Percentiles rank a stretch among this genome's conserved stretches.
phyloP scores from a whole-genome alignment of 176 grass and related monocot genomes.

The Areca catechu region DNA sequence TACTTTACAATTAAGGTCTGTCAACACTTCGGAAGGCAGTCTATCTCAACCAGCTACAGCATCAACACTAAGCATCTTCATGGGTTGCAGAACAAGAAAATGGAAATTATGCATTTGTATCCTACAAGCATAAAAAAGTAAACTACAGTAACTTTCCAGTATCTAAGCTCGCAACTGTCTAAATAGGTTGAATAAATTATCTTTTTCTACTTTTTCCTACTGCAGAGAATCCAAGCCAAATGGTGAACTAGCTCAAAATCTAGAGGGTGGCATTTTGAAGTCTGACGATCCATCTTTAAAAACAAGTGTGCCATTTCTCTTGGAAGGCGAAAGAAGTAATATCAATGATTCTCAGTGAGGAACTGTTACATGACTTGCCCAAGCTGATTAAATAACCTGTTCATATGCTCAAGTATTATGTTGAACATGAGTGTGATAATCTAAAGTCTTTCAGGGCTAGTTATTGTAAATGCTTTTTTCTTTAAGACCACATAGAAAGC shows the following conservation, averaged over 20 bases:
- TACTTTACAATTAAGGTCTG: conserved; percentile 31
- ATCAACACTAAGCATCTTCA: conserved; percentile 31
- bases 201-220: neutral
- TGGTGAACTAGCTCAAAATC: conserved; percentile 27
- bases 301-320: conserved; percentile 16
- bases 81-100: conserved; percentile 26
- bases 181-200: no score
- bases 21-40: conserved; percentile 22
- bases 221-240: conserved; percentile 35
- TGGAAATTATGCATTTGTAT: conserved; percentile 28
- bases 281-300: conserved; percentile 30
- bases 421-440: no score
- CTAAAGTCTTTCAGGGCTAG: no score
- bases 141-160: neutral
- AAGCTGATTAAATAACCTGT: no score
- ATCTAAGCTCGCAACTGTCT: no score
- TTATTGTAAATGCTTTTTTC: no score
- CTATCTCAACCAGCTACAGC: conserved; percentile 30
- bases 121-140: conserved; percentile 43
- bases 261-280: conserved; percentile 27
- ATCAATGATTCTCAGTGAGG: conserved; percentile 30
- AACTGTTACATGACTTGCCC: neutral
- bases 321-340: conserved; percentile 18
- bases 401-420: no score
- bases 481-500: no score